Evolutionary conservation across 2,329 filamentous ascomycete genomes (phyloP).

Genomic region (Colletotrichum sp.): DNA sequence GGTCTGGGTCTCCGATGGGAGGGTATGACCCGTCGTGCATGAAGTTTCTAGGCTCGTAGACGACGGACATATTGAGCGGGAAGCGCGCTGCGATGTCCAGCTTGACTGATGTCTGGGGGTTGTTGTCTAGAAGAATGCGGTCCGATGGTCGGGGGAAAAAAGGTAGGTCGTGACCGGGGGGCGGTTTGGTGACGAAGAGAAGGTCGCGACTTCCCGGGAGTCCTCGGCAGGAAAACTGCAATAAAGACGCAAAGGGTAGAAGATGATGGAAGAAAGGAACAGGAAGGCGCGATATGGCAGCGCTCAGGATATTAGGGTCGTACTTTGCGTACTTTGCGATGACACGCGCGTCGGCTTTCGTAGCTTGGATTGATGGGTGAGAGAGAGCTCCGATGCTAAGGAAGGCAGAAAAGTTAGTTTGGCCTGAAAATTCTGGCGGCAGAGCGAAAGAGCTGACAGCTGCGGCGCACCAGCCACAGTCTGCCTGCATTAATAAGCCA

Average conservation of each 20-base stretch:
- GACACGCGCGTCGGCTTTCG: constrained; percentile 7
- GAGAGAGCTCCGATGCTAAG: constrained; percentile 9
- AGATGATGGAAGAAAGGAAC: not conserved
- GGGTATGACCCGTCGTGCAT: constrained; percentile 54
- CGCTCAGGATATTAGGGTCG: not conserved
- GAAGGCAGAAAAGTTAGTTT: constrained; percentile 14
- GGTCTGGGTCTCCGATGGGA: constrained; percentile 48
- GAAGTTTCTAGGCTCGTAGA: constrained; percentile 55
- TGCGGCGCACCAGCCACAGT: constrained; percentile 5
- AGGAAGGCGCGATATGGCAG: not conserved
- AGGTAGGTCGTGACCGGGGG: constrained; percentile 9
- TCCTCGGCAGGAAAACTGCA: not conserved
- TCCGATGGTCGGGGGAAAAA: not conserved
- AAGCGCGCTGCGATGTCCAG: constrained; percentile 9
- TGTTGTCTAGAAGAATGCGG: not conserved
- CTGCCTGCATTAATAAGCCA: not conserved
- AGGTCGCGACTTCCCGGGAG: constrained; percentile 1
- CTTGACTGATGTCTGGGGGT: constrained; percentile 23
- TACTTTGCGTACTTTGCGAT: constrained; percentile 11
- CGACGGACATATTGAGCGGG: constrained; percentile 51
- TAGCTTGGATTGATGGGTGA: not conserved
- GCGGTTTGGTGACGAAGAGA: not conserved
- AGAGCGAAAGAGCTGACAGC: not conserved
- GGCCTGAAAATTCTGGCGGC: constrained; percentile 19
- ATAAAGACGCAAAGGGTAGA: not conserved